These are phyloP conservation scores for Meira nashicola DNA, from an alignment of 1,284 basidiomycete species.

Conservation along the genomic window DNA sequence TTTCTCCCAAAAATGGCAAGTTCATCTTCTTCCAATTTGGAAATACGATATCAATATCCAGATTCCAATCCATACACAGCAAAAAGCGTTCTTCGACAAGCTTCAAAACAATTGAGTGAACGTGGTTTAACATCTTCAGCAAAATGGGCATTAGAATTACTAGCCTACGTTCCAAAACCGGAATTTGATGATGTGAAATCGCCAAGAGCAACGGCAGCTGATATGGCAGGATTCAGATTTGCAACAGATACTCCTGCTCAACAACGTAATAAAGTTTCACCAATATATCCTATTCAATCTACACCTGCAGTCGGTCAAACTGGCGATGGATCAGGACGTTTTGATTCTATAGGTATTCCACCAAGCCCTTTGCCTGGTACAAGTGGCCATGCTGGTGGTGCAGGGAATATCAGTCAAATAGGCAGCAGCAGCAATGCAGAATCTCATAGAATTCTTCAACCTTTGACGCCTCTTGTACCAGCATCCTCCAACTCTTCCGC, in stretches of 20 bases:
- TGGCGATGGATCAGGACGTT: slow-evolving; percentile 19
- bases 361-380: slow-evolving; percentile 20
- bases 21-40: slow-evolving; percentile 18
- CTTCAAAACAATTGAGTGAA: slow-evolving; percentile 26
- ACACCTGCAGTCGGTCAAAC: slow-evolving; percentile 33
- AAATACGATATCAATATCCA: slow-evolving; percentile 28
- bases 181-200: slow-evolving; percentile 1
- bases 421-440: too few species aligned
- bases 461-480: not conserved
- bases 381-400: not conserved
- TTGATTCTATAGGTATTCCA: slow-evolving; percentile 13
- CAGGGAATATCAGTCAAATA: slow-evolving; percentile 12
- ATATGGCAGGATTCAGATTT: not conserved
- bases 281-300: slow-evolving; percentile 38
- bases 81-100: slow-evolving; percentile 20
- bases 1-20: not conserved
- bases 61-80: slow-evolving; percentile 28
- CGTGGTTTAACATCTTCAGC: slow-evolving; percentile 30
- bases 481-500: slow-evolving; percentile 26
- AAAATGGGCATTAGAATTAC: slow-evolving; percentile 42
- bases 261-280: not conserved
- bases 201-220: slow-evolving; percentile 3
- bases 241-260: slow-evolving; percentile 11
- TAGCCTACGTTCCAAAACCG: slow-evolving; percentile 24
- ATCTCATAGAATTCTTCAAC: too few species aligned